Evolutionary conservation across 495 filamentous ascomycete species (phyloP).

Genomic region (Filosporella fistucella): DNA sequence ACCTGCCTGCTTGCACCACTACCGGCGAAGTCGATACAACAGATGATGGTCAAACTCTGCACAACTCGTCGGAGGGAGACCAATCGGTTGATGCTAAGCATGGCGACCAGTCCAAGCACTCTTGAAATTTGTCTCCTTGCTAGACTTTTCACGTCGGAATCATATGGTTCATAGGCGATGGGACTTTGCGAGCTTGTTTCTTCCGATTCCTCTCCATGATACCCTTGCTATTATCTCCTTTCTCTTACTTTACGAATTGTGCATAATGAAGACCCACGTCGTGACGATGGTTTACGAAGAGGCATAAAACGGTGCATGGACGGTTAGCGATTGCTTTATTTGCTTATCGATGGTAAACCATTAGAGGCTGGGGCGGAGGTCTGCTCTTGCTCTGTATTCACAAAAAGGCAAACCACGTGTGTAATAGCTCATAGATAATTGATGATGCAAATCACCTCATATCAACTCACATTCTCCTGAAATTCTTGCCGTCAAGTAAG

Average conservation of each 20-base stretch:
- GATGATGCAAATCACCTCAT: slow-evolving; percentile 22
- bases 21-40: too few species aligned
- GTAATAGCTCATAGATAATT: slow-evolving; percentile 18
- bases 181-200: too few species aligned
- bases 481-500: too few species aligned
- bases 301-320: slow-evolving; percentile 23
- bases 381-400: slow-evolving; percentile 11
- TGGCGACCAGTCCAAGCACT: too few species aligned
- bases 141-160: neutral
- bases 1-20: too few species aligned
- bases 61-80: too few species aligned
- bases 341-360: neutral
- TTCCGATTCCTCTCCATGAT: too few species aligned
- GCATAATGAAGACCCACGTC: slow-evolving; percentile 13
- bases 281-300: slow-evolving; percentile 17
- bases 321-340: slow-evolving; percentile 23
- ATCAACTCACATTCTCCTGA: too few species aligned
- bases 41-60: too few species aligned
- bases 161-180: neutral
- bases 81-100: too few species aligned
- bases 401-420: slow-evolving; percentile 11
- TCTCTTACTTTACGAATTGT: slow-evolving; percentile 8
- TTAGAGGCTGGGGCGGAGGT: slow-evolving; percentile 9
- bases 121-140: too few species aligned
- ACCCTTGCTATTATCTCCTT: too few species aligned